Percentiles rank a stretch among this genome's conserved stretches.
Conservation (phyloP, 768 basidiomycete genomes). For the Auriscalpium microsporum region DNA sequence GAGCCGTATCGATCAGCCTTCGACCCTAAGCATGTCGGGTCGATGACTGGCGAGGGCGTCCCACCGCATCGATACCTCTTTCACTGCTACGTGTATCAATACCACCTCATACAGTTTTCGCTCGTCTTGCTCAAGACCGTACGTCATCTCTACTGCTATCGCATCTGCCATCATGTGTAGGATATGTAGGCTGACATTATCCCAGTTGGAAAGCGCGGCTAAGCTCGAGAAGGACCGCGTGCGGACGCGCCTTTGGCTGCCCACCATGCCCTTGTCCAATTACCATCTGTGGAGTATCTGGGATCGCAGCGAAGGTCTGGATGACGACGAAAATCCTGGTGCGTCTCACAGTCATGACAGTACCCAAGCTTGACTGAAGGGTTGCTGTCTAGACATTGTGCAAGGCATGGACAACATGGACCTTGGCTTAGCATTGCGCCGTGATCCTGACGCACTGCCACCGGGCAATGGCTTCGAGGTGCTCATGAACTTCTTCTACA, state of each 20-base stretch:
- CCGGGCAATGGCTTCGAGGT: slow-evolving; percentile 52
- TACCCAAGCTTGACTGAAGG: not conserved
- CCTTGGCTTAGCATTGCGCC: slow-evolving; percentile 44
- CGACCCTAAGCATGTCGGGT: slow-evolving; percentile 25
- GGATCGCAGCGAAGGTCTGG: slow-evolving; percentile 35
- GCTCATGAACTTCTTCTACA: slow-evolving; percentile 39
- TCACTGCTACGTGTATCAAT: slow-evolving; percentile 67
- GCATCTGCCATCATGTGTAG: not conserved
- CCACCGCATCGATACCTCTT: slow-evolving; percentile 67
- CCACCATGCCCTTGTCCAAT: slow-evolving; percentile 27
- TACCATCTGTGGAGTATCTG: slow-evolving; percentile 37
- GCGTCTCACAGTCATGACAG: not conserved
- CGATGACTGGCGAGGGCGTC: slow-evolving; percentile 26
- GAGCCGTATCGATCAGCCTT: slow-evolving; percentile 55
- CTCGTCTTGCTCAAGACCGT: slow-evolving; percentile 27
- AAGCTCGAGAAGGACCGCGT: slow-evolving; percentile 42
- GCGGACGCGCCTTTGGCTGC: slow-evolving; percentile 48
- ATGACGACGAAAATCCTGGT: slow-evolving; percentile 68
- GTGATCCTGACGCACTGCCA: slow-evolving; percentile 72
- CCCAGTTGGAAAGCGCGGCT: slow-evolving; percentile 50
- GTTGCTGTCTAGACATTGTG: slow-evolving; percentile 34
- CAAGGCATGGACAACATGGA: slow-evolving; percentile 47
- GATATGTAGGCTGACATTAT: not conserved
- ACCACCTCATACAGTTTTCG: slow-evolving; percentile 35
- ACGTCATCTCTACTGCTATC: slow-evolving; percentile 5